Evolutionary conservation across 345 rosid species (phyloP), one percentile per base, ranked within the genome.

Genomic region (Stellera chamaejasme): DNA sequence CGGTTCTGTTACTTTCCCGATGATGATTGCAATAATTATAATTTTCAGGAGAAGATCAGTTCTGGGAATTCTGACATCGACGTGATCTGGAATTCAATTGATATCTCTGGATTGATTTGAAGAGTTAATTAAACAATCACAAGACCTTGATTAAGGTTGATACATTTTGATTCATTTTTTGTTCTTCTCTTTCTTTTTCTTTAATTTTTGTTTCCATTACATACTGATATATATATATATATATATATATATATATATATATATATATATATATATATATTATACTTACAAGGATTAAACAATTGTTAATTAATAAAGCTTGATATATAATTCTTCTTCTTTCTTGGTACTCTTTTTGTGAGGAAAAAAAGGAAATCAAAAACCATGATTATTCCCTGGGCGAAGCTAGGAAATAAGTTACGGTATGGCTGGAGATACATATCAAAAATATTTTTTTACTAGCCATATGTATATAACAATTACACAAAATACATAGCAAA

Each of bases 61-160:
- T 63, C 78, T 10, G 70, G 70, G 32, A 75, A 77, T 66, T 57
- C 67, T 57, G 64, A 65, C 48, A 65, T 44, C 28, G 83, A 77
- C 48, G 72, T 72, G 23, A 19, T 19, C 55, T 83, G 88, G 86
- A 64, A 64, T 59, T 76, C 79, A 51, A 74, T 76, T 14, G 91
- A 89, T 74, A 75, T 79, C 47, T 64, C 83, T 0, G 79, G 69
- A 27, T 77, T 76, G 69, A 27, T 77, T 76, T 50, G 81, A 80
- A 66, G 42, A 32, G 9, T 32, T 32, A 5, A 32, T 32, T 32
- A 5, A 5, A 5, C 39, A 32, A 0, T 61, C 43, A 52, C 74
- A 52, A 66, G 77, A 58, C 72, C 77, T 70, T 75, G 25, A 23
- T 58, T 43, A 7, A 43, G 44, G 42, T 7, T n/a, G n/a, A 13